phyloP scores from a whole-genome alignment of 495 filamentous ascomycete species.

The Opeltia flavorubescens region DNA sequence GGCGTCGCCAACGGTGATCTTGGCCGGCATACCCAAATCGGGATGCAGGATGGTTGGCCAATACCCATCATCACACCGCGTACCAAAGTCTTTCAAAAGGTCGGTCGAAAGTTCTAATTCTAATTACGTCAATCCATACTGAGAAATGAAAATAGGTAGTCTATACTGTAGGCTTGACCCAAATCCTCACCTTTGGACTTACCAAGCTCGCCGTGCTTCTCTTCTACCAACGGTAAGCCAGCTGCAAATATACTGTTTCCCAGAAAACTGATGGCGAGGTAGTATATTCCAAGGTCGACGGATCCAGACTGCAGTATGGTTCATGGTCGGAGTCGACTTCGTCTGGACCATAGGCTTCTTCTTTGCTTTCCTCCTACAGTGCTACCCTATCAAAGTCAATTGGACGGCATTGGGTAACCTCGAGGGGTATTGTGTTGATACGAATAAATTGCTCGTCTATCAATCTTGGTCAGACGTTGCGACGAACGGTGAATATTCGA shows the following conservation, averaged over 20 bases:
- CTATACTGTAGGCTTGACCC: not conserved
- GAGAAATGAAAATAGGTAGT: not conserved
- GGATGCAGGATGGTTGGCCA: not conserved
- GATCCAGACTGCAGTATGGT: not conserved
- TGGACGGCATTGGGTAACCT: not conserved
- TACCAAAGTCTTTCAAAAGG: not conserved
- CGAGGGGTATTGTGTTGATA: not conserved
- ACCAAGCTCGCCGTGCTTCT: not conserved
- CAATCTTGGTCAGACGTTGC: not conserved
- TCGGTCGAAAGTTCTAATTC: not conserved
- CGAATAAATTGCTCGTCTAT: not conserved
- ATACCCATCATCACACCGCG: not conserved
- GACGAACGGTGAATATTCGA: not conserved
- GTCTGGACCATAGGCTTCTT: not conserved
- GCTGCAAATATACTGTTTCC: not conserved
- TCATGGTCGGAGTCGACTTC: not conserved
- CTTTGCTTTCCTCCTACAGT: not conserved
- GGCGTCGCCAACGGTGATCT: not conserved
- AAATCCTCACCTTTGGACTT: not conserved
- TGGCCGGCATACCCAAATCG: not conserved
- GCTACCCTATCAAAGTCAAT: not conserved
- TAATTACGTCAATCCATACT: not conserved
- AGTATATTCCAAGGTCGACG: conserved; percentile 1
- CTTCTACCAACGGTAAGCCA: not conserved
- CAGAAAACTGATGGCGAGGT: not conserved